Conservation (phyloP, 2,329 filamentous ascomycete species). For the Alternaria triticina region DNA sequence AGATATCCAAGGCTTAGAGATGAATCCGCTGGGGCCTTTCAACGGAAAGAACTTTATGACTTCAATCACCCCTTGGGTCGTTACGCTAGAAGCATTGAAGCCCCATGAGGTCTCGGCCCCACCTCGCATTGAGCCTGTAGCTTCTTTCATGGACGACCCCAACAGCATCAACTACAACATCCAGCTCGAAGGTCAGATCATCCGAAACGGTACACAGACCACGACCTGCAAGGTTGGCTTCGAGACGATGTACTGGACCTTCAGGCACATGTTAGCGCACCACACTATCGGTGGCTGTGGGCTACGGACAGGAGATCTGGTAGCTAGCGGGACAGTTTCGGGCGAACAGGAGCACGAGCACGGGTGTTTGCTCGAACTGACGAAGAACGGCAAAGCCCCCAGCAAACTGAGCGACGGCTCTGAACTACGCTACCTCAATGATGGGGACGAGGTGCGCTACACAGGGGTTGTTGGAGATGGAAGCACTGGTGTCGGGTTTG, state of each 20-base stretch:
- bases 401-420: conserved; percentile 36
- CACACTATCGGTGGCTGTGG: conserved; percentile 53
- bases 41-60: conserved; percentile 68
- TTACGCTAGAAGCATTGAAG: conserved; percentile 65
- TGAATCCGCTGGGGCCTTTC: conserved; percentile 66
- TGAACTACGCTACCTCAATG: conserved; percentile 48
- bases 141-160: conserved; percentile 33
- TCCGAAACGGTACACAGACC: conserved; percentile 23
- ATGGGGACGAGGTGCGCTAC: conserved; percentile 51
- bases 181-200: conserved; percentile 27
- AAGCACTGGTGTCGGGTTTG: conserved; percentile 47
- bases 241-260: conserved; percentile 54
- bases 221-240: conserved; percentile 41
- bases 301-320: conserved; percentile 51
- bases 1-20: conserved; percentile 68
- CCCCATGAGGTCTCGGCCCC: conserved; percentile 35
- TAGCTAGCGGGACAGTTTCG: conserved; percentile 55
- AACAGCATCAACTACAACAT: conserved; percentile 34
- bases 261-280: conserved; percentile 54
- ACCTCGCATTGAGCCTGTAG: conserved; percentile 26
- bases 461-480: conserved; percentile 46
- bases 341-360: conserved; percentile 47
- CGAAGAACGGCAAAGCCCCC: conserved; percentile 44
- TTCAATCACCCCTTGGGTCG: conserved; percentile 66
- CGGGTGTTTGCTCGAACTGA: conserved; percentile 53